Base-by-base conservation (phyloP, 768 basidiomycete genomes). In the Leccinum disarticulatum region DNA sequence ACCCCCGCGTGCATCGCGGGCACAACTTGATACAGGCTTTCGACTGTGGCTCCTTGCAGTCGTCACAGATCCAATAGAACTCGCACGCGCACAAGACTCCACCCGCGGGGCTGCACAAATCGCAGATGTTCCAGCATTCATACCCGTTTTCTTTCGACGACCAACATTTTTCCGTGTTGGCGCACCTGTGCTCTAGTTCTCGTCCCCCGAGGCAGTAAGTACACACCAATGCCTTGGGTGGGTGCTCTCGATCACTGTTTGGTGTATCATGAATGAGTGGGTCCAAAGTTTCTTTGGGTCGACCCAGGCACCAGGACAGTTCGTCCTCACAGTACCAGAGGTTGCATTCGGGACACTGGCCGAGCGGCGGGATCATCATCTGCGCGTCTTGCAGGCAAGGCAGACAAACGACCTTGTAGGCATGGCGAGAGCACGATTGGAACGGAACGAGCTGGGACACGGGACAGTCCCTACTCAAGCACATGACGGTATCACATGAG, bases 1-100 rank as follows among this genome's bases (percentile, higher is more conserved):
- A 71, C 49, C 48, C 50, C 54, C 48, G 52, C 35, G 1, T 57
- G 60, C 71, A 71, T 27, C 30, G 66, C n/a, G 61, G 58, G 10
- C 71, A 73, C 1, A 19, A 19, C 30, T 60, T 60, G 59, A 65
- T 55, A 47, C 63, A 51, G 31, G 55, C 55, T 2, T 50, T 38
- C 31, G 22, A 46, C 7, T 56, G 15, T 30, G 52, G 54, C 3
- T 51, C 17, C 52, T 52, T 57, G 61, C 69, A 69, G 52, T 68
- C 65, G 36, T 70, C 67, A 51, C 69, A 70, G 10, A 62, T 49
- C 68, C 69, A 66, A 50, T 56, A 60, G 25, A 54, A 55, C 43
- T 60, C 58, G 61, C 69, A 71, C 2, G 50, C 49, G 48, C 68
- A 70, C 64, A 61, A 57, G 43, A 71, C 54, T 8, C 69, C 68